Conservation (phyloP, 371 early-diverging fungal genomes). For the Mortierella sp. region DNA sequence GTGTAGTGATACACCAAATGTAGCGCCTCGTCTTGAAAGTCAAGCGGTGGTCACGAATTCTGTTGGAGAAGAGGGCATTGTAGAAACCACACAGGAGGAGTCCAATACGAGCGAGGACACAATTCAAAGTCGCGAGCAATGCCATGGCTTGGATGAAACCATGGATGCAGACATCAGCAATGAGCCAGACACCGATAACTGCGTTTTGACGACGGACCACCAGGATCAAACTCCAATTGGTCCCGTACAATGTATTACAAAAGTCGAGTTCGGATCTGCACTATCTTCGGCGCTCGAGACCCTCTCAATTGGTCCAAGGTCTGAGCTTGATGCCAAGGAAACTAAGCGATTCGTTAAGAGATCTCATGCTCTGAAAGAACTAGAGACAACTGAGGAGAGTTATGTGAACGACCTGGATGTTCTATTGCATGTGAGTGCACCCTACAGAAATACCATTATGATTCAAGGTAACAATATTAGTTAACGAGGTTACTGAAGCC, state of each 20-base stretch:
- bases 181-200: not conserved
- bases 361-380: constrained; percentile 44
- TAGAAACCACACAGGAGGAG: not conserved
- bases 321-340: constrained; percentile 33
- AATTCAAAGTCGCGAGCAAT: not conserved
- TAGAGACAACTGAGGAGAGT: constrained; percentile 41
- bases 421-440: constrained; percentile 29
- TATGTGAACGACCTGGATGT: constrained; percentile 47
- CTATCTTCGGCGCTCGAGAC: constrained; percentile 11
- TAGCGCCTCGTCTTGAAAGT: not conserved
- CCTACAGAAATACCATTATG: not conserved
- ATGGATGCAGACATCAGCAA: not conserved
- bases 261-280: not conserved
- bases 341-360: constrained; percentile 39
- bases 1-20: not conserved
- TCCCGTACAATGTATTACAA: not conserved
- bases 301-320: constrained; percentile 11
- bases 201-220: not conserved
- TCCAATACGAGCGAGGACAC: not conserved
- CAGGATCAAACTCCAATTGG: not conserved
- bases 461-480: not conserved
- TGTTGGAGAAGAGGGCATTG: not conserved
- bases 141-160: not conserved
- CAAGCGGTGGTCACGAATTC: not conserved
- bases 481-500: not conserved